phyloP scores from a whole-genome alignment of 108 stramenopile species.

The Epithemia pelagica region DNA sequence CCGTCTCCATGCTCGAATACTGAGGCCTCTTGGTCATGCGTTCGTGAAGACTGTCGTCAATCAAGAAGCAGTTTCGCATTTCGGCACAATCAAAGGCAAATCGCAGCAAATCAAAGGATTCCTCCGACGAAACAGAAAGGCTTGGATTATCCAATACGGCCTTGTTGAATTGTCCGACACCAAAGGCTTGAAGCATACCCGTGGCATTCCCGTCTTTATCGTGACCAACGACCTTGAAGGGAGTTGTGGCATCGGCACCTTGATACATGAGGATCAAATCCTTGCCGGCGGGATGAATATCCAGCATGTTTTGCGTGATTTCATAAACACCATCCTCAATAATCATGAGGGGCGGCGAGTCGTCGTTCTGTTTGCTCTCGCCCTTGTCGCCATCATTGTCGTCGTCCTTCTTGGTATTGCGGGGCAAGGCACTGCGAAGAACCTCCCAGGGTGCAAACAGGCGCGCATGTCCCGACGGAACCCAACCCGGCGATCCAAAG shows the following conservation, averaged over 20 bases:
- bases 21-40: not conserved
- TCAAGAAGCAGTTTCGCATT: not conserved
- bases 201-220: not conserved
- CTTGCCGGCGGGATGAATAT: not conserved
- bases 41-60: not conserved
- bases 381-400: too few relatives aligned
- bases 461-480: not conserved
- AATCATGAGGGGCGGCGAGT: not conserved
- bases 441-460: not conserved
- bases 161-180: not conserved
- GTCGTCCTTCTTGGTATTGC: not conserved
- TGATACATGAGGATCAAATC: not conserved
- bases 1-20: not conserved
- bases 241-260: not conserved
- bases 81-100: not conserved
- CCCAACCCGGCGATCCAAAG: not conserved
- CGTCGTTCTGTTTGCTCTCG: not conserved
- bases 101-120: not conserved
- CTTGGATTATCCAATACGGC: not conserved
- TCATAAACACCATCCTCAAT: not conserved
- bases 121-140: too few relatives aligned
- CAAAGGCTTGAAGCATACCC: not conserved
- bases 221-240: not conserved
- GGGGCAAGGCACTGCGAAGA: not conserved
- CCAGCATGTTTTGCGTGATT: not conserved